These are phyloP conservation scores for Apiotrichum gracile DNA, from an alignment of 1,284 basidiomycete species.

Conservation along the genomic window DNA sequence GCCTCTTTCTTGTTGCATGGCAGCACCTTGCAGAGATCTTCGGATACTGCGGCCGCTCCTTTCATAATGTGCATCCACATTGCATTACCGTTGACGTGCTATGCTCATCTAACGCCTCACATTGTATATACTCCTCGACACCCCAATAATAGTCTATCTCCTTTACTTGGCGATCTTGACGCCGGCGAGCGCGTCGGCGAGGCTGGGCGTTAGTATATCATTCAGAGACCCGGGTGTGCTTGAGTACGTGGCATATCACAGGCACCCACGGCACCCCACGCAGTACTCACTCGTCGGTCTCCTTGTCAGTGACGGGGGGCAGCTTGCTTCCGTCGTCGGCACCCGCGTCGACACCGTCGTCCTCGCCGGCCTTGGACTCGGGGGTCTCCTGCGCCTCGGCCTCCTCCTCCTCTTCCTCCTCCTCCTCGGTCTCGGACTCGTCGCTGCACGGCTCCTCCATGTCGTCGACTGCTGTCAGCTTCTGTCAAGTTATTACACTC, in stretches of 20 bases:
- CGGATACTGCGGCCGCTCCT: not conserved
- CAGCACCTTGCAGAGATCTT: no score
- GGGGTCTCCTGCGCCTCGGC: constrained; percentile 41
- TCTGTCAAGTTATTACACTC: constrained; percentile 22
- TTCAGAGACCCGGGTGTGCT: no score
- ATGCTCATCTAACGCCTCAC: not conserved
- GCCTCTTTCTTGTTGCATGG: no score
- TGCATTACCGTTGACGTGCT: not conserved
- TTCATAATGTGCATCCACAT: not conserved
- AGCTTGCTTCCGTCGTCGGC: constrained; percentile 24
- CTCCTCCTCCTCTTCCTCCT: constrained; percentile 47
- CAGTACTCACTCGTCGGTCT: constrained; percentile 40
- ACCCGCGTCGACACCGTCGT: constrained; percentile 33
- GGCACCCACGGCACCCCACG: no score
- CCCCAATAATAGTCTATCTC: not conserved
- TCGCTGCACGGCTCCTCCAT: constrained; percentile 57
- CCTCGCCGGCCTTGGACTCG: constrained; percentile 41
- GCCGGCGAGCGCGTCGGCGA: constrained; percentile 38
- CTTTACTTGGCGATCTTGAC: constrained; percentile 29
- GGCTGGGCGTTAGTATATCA: constrained; percentile 20
- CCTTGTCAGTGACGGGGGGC: constrained; percentile 30
- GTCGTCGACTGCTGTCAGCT: constrained; percentile 52
- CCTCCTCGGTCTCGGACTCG: constrained; percentile 50
- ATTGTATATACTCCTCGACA: not conserved
- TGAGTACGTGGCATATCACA: not conserved